These are phyloP conservation scores for Butyriboletus appendiculatus DNA, from an alignment of 1,284 basidiomycete species.

Conservation along the genomic window DNA sequence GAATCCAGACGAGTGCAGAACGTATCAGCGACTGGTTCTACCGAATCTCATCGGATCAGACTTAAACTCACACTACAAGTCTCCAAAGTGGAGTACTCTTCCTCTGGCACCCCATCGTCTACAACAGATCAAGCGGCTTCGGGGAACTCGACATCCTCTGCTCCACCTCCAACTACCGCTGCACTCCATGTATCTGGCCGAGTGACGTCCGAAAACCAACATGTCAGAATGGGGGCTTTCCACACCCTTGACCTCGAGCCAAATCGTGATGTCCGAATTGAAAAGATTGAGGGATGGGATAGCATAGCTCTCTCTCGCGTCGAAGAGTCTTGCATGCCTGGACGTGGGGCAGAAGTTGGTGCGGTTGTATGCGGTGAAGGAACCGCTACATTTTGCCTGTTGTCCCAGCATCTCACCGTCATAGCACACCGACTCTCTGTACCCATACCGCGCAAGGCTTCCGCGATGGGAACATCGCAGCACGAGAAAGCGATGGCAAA, in stretches of 20 bases:
- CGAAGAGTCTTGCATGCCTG: constrained; percentile 88
- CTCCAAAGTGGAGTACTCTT: constrained; percentile 66
- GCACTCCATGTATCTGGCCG: constrained; percentile 87
- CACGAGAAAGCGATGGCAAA: constrained; percentile 86
- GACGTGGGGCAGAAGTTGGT: constrained; percentile 93
- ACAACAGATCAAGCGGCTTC: constrained; percentile 45
- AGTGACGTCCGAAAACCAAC: constrained; percentile 87
- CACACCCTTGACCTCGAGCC: constrained; percentile 95
- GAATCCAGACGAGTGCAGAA: constrained; percentile 64
- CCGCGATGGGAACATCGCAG: constrained; percentile 73
- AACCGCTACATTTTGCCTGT: constrained; percentile 89
- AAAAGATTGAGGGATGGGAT: constrained; percentile 91
- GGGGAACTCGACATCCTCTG: constrained; percentile 42
- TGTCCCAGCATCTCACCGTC: constrained; percentile 97
- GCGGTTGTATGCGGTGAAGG: constrained; percentile 97
- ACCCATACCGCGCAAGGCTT: constrained; percentile 89
- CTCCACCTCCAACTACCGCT: constrained; percentile 49
- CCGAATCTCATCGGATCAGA: constrained; percentile 87
- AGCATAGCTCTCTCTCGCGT: constrained; percentile 83
- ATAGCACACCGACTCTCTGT: constrained; percentile 91
- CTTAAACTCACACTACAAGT: constrained; percentile 87
- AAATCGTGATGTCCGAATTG: constrained; percentile 90
- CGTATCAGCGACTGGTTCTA: constrained; percentile 90
- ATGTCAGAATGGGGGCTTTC: constrained; percentile 93
- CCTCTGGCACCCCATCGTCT: constrained; percentile 54